phyloP scores from a whole-genome alignment of 768 basidiomycete genomes.

The Lactarius vividus region DNA sequence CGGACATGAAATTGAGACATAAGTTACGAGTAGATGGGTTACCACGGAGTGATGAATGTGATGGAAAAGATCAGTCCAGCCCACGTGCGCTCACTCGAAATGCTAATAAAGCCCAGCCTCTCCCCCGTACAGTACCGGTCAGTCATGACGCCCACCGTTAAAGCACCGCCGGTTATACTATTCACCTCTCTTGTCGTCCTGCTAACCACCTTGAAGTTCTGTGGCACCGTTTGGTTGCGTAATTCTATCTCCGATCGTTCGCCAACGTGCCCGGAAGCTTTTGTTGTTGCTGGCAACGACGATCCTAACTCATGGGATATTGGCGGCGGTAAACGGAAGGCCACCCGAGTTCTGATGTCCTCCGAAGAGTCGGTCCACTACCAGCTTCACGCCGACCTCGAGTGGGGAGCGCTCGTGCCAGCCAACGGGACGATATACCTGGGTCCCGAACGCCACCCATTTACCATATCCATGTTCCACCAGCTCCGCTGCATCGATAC shows the following conservation, averaged over 20 bases:
- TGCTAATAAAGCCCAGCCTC: neutral
- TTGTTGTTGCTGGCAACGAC: neutral
- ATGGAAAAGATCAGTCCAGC: neutral
- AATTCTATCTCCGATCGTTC: neutral
- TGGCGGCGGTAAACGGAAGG: neutral
- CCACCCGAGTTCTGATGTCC: neutral
- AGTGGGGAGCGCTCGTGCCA: conserved; percentile 5
- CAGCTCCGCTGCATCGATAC: conserved; percentile 43
- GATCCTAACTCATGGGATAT: conserved; percentile 2
- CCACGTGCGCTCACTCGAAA: neutral
- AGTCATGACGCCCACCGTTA: neutral
- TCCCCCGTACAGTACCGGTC: neutral
- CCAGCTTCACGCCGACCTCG: neutral
- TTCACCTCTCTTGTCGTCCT: neutral
- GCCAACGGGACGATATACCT: conserved; percentile 1
- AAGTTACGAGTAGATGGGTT: neutral
- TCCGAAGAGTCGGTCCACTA: conserved; percentile 8
- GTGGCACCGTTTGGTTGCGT: neutral
- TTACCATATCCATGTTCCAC: conserved; percentile 43
- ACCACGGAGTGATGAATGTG: neutral
- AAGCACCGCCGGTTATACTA: neutral
- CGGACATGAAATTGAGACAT: neutral
- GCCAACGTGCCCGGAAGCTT: neutral
- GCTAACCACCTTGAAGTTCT: neutral
- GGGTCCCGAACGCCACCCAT: conserved; percentile 16